Base-by-base conservation (phyloP, 345 rosid species). In the Isatis tinctoria region DNA sequence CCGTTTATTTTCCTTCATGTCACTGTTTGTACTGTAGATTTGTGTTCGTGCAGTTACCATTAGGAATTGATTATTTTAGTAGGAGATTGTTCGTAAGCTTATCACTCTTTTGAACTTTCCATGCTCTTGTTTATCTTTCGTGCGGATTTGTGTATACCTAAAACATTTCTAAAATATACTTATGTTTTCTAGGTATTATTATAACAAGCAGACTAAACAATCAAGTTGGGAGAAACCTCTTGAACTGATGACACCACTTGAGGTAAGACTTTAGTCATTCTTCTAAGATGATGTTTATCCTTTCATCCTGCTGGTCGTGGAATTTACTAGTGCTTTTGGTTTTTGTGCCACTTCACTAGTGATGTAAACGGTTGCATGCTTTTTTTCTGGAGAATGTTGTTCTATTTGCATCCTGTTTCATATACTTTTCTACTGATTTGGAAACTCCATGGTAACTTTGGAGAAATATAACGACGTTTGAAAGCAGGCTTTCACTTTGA, bases 211-310 rank as follows among this genome's bases (percentile, higher is more conserved):
- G 90, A 88, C 97, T 44, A 87, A 86, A 70, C 96, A 91, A 78
- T 94, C 98, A 75, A 88, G 93, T 79, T 94, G 98, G 98, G 98
- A 94, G 78, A 94, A 94, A 82, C 98, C 98, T 30, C 67, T 80
- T 70, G 98, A 94, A 72, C 81, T 94, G 83, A 94, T 94, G 98
- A 87, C 97, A 68, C 88, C 98, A 45, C 81, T 94, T 59, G 98
- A 94, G 98, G 98, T 91, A 75, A 84, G 90, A 10, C 22, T 24
- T 65, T 43, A 76, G 43, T 13, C 24, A 35, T 64, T 76, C 36
- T 35, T 53, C 33, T 60, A 30, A 41, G 18, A 69, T 68, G 47
- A 43, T 12, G 41, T n/a, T 51, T 4, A 0, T 22, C 16, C 28
- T 52, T n/a, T 51, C 6, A 0, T 22, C 16, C 28, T 69, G 36